A percentile compares a stretch with the other conserved stretches of the same genome.
These are phyloP conservation scores for Pleurotus tuoliensis DNA, from an alignment of 768 basidiomycete species.

Conservation along the genomic window DNA sequence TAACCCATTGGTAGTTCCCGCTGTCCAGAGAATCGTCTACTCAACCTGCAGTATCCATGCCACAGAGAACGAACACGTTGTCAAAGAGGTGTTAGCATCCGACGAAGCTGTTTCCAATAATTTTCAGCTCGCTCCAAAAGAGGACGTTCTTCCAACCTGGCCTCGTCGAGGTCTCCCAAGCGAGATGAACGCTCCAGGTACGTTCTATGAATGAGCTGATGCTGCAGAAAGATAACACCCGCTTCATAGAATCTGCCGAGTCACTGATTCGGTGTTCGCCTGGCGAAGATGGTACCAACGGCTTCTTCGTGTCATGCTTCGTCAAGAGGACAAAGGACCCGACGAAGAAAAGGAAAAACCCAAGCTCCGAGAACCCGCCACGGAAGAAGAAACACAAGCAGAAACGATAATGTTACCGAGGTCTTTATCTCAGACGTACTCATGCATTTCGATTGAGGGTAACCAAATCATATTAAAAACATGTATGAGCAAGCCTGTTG, in stretches of 20 bases:
- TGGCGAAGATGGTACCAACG: conserved; percentile 86
- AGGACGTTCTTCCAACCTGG: conserved; percentile 79
- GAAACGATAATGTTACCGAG: conserved; percentile 5
- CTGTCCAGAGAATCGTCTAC: conserved; percentile 81
- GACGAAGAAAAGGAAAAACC: conserved; percentile 19
- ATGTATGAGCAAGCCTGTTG: conserved; percentile 3
- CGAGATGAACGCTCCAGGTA: conserved; percentile 57
- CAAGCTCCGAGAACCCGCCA: conserved; percentile 11
- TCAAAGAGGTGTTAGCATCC: conserved; percentile 65
- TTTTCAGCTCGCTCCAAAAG: conserved; percentile 67
- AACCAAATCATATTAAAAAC: conserved; percentile 1
- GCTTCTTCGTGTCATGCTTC: conserved; percentile 98
- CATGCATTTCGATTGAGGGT: not conserved
- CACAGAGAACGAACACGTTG: conserved; percentile 91
- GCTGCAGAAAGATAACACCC: not conserved
- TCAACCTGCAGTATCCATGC: conserved; percentile 97
- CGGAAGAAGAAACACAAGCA: conserved; percentile 17
- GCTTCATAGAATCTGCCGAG: conserved; percentile 29
- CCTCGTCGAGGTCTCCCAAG: conserved; percentile 69
- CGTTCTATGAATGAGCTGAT: conserved; percentile 4
- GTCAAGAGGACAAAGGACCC: conserved; percentile 28
- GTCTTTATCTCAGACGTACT: not conserved
- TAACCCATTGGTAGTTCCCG: conserved; percentile 52
- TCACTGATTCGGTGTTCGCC: conserved; percentile 72
- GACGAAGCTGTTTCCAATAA: conserved; percentile 51